Evolutionary conservation across 768 basidiomycete species (phyloP).

Genomic region (Coprinopsis strossmayeri): DNA sequence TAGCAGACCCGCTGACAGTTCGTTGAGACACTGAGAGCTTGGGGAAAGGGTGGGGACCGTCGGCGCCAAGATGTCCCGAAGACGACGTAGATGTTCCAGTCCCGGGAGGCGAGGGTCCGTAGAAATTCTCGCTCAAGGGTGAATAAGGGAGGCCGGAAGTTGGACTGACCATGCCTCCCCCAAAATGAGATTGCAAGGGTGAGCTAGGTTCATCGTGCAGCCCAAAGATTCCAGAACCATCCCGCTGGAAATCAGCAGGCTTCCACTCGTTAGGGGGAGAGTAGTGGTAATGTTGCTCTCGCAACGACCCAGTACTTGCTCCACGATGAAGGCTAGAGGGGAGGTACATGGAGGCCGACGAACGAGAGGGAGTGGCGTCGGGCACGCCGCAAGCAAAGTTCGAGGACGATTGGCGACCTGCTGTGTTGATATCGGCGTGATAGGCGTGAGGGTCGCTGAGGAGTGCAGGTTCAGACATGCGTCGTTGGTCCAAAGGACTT

Average conservation of each 20-base stretch:
- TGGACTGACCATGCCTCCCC: constrained; percentile 30
- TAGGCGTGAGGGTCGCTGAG: constrained; percentile 34
- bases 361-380: constrained; percentile 24
- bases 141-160: constrained; percentile 38
- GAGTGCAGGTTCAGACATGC: constrained; percentile 63
- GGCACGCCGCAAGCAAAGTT: constrained; percentile 33
- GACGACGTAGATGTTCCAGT: constrained; percentile 54
- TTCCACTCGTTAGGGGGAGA: constrained; percentile 32
- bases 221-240: constrained; percentile 23
- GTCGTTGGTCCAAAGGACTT: constrained; percentile 48
- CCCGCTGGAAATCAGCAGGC: constrained; percentile 26
- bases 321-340: constrained; percentile 38
- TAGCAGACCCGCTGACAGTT: constrained; percentile 18
- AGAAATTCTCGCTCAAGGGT: constrained; percentile 41
- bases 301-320: constrained; percentile 36
- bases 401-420: constrained; percentile 23
- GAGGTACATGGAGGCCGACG: constrained; percentile 30
- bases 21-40: constrained; percentile 24
- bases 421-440: constrained; percentile 23
- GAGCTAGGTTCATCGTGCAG: constrained; percentile 45
- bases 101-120: constrained; percentile 56
- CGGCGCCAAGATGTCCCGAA: constrained; percentile 28
- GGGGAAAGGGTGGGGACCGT: constrained; percentile 18
- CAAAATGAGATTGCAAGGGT: constrained; percentile 48
- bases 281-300: constrained; percentile 33